These are phyloP conservation scores for Westerdykella aurantiaca DNA, from an alignment of 2,329 filamentous ascomycete genomes.

Conservation along the genomic window DNA sequence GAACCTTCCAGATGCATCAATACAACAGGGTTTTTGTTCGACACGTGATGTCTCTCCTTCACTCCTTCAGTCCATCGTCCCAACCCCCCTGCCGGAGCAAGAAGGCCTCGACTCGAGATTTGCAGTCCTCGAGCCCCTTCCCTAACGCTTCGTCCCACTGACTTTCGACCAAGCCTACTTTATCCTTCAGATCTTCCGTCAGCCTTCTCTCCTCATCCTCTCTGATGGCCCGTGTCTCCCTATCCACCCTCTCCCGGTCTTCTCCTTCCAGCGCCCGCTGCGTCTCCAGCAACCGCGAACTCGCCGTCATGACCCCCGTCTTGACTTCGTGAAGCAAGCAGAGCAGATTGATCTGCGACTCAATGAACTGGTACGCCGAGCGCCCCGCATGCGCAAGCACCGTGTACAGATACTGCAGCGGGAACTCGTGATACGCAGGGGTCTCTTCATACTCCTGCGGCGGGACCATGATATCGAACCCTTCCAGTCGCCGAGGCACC, in stretches of 20 bases:
- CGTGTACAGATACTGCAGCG: constrained; percentile 84
- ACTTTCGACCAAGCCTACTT: constrained; percentile 82
- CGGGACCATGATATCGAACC: constrained; percentile 73
- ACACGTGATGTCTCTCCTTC: constrained; percentile 1
- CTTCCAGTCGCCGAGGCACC: constrained; percentile 56
- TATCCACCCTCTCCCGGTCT: constrained; percentile 36
- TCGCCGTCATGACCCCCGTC: constrained; percentile 66
- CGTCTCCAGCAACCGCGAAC: constrained; percentile 61
- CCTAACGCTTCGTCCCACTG: constrained; percentile 89
- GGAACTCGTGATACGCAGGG: constrained; percentile 70
- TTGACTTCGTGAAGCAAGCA: constrained; percentile 89
- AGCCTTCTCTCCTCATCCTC: constrained; percentile 63
- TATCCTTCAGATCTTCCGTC: constrained; percentile 86
- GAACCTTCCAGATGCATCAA: neutral
- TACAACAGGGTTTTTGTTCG: neutral
- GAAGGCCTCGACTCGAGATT: constrained; percentile 66
- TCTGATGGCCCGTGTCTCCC: constrained; percentile 53
- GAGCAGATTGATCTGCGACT: constrained; percentile 83
- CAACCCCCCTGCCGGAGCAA: constrained; percentile 76
- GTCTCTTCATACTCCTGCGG: constrained; percentile 77
- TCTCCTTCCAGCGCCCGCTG: constrained; percentile 47
- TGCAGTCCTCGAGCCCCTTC: constrained; percentile 65
- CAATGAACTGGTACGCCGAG: constrained; percentile 94
- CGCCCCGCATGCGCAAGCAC: constrained; percentile 83
- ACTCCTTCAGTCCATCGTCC: constrained; percentile 60